Evolutionary conservation across 371 early-diverging fungal genomes (phyloP).

Genomic region (Apophysomyces trapeziformis): DNA sequence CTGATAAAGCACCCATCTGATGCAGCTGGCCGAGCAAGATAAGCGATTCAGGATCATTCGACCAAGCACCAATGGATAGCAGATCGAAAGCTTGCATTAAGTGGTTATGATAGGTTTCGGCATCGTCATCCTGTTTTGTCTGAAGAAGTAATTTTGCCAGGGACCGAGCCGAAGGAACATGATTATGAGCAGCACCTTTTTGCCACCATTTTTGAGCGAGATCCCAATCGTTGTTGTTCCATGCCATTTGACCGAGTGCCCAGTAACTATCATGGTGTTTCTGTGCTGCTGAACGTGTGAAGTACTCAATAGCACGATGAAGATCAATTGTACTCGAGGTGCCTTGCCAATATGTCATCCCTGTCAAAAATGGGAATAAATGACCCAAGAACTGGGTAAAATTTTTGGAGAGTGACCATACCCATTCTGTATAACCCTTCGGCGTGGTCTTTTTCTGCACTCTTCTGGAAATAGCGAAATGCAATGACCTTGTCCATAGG

Average conservation of each 20-base stretch:
- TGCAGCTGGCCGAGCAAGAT: constrained; percentile 22
- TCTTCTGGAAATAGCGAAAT: constrained; percentile 15
- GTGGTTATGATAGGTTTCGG: constrained; percentile 8
- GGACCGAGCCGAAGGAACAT: constrained; percentile 32
- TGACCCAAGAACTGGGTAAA: neutral
- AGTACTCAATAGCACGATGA: constrained; percentile 34
- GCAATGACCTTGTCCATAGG: constrained; percentile 10
- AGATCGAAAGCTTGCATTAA: constrained; percentile 15
- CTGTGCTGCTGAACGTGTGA: constrained; percentile 40
- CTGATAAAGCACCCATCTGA: constrained; percentile 14
- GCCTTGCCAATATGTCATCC: constrained; percentile 37
- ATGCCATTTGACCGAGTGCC: constrained; percentile 43
- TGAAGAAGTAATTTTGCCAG: constrained; percentile 20
- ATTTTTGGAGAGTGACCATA: constrained; percentile 9
- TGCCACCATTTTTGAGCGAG: constrained; percentile 39
- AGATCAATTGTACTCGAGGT: neutral
- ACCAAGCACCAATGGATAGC: constrained; percentile 20
- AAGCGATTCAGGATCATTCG: constrained; percentile 23
- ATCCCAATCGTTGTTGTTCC: constrained; percentile 33
- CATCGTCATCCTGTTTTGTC: neutral
- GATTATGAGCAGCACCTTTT: constrained; percentile 34
- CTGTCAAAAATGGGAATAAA: constrained; percentile 7
- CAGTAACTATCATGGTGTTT: constrained; percentile 36
- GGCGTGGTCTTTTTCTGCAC: constrained; percentile 15
- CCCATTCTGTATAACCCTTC: constrained; percentile 19